These are phyloP conservation scores for Aspergillus proliferans DNA, from an alignment of 2,329 filamentous ascomycete genomes.

Conservation along the genomic window DNA sequence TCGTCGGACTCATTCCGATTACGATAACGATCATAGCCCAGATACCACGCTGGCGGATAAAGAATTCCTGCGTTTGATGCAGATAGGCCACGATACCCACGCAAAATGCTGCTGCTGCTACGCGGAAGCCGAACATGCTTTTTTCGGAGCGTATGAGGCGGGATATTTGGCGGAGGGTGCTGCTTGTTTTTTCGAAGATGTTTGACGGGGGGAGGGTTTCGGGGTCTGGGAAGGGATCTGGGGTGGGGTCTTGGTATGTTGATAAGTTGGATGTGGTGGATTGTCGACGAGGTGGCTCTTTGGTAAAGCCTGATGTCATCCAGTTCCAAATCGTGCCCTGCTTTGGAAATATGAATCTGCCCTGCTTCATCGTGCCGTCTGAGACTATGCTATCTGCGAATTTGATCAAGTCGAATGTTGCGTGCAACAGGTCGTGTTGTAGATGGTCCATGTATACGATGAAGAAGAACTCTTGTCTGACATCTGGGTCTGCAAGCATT, in stretches of 20 bases:
- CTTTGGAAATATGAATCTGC: conserved; percentile 57
- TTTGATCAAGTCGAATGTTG: conserved; percentile 56
- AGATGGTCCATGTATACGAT: conserved; percentile 59
- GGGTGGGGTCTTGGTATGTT: conserved; percentile 51
- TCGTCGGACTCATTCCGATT: conserved; percentile 61
- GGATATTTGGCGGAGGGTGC: conserved; percentile 51
- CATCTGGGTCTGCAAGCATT: conserved; percentile 19
- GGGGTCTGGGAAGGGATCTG: conserved; percentile 46
- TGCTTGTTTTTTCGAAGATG: conserved; percentile 55
- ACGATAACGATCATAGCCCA: conserved; percentile 72
- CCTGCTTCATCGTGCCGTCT: conserved; percentile 58
- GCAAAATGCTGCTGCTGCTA: conserved; percentile 64
- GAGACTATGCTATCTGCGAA: conserved; percentile 59
- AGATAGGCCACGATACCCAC: conserved; percentile 63
- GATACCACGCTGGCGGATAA: conserved; percentile 60
- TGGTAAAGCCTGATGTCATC: conserved; percentile 22
- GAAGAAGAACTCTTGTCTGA: conserved; percentile 57
- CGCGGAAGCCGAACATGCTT: conserved; percentile 64
- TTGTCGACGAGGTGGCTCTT: conserved; percentile 9
- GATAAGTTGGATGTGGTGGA: conserved; percentile 22
- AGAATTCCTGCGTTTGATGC: conserved; percentile 57
- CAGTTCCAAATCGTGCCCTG: conserved; percentile 58
- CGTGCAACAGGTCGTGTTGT: conserved; percentile 51
- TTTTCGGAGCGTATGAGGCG: conserved; percentile 57
- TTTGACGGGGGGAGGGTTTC: conserved; percentile 64